These are phyloP conservation scores for Tetraselmis chui DNA, from an alignment of 139 green algal species.

Conservation along the genomic window DNA sequence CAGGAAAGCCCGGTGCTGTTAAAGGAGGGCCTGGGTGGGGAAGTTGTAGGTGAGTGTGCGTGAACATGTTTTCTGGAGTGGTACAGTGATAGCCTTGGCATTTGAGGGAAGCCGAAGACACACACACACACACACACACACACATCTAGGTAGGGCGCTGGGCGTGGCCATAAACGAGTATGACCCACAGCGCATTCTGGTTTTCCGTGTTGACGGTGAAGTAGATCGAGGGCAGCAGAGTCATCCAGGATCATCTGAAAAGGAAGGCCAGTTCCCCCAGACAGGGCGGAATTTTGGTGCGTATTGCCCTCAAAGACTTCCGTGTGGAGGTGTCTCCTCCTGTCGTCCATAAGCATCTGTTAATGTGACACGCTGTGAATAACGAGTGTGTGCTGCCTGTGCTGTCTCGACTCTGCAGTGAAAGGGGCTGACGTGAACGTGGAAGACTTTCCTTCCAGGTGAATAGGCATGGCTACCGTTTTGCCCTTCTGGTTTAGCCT, in stretches of 20 bases:
- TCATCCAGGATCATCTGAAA: no score
- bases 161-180: no score
- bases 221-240: no score
- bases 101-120: not conserved
- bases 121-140: no score
- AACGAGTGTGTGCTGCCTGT: not conserved
- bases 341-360: not conserved
- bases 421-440: not conserved
- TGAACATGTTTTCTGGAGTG: not conserved
- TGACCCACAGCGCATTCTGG: no score
- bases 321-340: no score
- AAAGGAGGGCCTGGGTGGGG: not conserved
- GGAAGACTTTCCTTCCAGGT: not conserved
- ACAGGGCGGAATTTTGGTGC: not conserved
- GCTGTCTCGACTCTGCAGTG: not conserved
- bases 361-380: not conserved
- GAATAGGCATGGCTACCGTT: not conserved
- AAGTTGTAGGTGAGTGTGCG: not conserved
- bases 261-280: not conserved
- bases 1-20: not conserved
- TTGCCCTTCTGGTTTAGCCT: not conserved
- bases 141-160: no score
- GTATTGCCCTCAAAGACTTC: no score
- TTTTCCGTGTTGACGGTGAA: no score
- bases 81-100: not conserved